Conservation (phyloP, 768 basidiomycete genomes). For the Suillus subalutaceus region DNA sequence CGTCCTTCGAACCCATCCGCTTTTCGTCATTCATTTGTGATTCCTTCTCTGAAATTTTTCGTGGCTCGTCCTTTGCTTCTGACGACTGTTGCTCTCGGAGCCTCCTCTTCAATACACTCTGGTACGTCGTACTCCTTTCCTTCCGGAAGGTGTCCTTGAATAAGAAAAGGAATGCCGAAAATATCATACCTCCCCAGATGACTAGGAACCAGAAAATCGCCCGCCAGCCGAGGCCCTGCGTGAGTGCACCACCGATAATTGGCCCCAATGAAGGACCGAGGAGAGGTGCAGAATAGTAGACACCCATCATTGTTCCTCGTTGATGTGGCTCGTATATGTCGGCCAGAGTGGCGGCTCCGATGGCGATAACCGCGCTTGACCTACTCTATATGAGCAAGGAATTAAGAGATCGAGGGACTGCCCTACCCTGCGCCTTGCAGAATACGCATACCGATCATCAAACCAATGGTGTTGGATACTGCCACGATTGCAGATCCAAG, state of each 20-base stretch:
- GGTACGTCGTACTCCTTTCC: slow-evolving; percentile 82
- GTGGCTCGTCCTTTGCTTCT: slow-evolving; percentile 22
- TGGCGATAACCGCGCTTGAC: slow-evolving; percentile 67
- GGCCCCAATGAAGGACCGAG: slow-evolving; percentile 72
- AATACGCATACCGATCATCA: slow-evolving; percentile 68
- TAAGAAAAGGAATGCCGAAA: slow-evolving; percentile 59
- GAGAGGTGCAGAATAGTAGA: slow-evolving; percentile 81
- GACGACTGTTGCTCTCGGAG: slow-evolving; percentile 28
- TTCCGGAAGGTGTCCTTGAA: slow-evolving; percentile 84
- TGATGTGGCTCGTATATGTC: slow-evolving; percentile 81
- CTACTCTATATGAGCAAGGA: slow-evolving; percentile 31
- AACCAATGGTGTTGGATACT: slow-evolving; percentile 53
- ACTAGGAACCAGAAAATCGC: slow-evolving; percentile 84
- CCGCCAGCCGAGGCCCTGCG: slow-evolving; percentile 75
- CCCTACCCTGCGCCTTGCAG: slow-evolving; percentile 65
- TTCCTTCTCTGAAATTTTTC: slow-evolving; percentile 11
- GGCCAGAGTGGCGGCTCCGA: slow-evolving; percentile 79
- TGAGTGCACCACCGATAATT: slow-evolving; percentile 69
- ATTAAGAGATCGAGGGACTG: too few species aligned
- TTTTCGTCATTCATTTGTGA: neutral
- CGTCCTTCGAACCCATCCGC: slow-evolving; percentile 20
- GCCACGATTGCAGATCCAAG: slow-evolving; percentile 63
- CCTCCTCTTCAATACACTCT: slow-evolving; percentile 57
- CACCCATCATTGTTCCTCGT: slow-evolving; percentile 80
- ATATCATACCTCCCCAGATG: slow-evolving; percentile 56